These are phyloP conservation scores for Fraxinus americana DNA, from an alignment of 257 asterid species.

Conservation along the genomic window DNA sequence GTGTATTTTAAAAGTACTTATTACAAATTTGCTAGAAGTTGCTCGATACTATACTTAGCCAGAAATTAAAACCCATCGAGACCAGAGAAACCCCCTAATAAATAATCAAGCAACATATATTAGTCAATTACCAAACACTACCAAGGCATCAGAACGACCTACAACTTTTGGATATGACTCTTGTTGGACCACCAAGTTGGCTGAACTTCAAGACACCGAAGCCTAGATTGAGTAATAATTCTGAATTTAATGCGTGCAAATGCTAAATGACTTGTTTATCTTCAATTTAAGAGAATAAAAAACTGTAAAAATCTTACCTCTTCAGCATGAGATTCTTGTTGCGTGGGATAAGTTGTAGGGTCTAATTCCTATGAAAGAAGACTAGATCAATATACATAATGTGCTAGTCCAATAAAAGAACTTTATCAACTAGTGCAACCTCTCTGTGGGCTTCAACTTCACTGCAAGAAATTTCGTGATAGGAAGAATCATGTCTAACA, in stretches of 20 bases:
- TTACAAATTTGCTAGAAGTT: not conserved
- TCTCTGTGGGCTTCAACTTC: conserved; percentile 36
- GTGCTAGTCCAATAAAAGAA: conserved; percentile 13
- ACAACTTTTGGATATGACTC: not conserved
- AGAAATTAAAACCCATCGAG: not conserved
- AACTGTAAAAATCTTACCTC: conserved; percentile 32
- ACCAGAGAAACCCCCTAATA: not conserved
- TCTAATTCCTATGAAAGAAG: conserved; percentile 32
- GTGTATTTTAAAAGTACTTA: too few species aligned
- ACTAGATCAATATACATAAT: not conserved
- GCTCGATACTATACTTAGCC: not conserved
- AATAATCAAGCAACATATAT: conserved; percentile 2
- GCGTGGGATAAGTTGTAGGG: conserved; percentile 24
- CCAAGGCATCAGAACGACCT: not conserved
- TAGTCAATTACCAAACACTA: not conserved
- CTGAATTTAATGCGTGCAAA: not conserved
- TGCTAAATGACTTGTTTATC: not conserved
- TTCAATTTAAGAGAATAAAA: not conserved
- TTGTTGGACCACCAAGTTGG: not conserved
- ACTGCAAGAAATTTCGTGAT: conserved; percentile 16
- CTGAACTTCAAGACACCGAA: not conserved
- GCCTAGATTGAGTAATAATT: not conserved
- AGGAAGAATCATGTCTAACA: conserved; percentile 29
- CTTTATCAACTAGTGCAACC: conserved; percentile 25
- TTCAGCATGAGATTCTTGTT: conserved; percentile 31